Conservation (phyloP, 345 rosid species). For the Camelina hispida region DNA sequence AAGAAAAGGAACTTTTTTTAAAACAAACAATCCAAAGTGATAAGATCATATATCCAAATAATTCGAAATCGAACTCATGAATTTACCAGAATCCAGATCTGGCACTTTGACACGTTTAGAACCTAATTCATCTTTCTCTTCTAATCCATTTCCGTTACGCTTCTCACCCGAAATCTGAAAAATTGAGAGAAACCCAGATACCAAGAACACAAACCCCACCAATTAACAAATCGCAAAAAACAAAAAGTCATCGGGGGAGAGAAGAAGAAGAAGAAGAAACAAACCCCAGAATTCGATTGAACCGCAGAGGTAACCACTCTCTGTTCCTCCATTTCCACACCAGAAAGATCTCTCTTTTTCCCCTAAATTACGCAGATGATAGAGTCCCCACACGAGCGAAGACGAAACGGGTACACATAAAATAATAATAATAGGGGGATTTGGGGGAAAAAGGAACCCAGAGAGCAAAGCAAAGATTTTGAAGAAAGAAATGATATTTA, state of each 20-base stretch:
- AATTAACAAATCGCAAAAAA: conserved; percentile 11
- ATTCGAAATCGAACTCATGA: background rate
- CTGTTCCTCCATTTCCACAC: conserved; percentile 38
- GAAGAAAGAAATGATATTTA: conserved; percentile 14
- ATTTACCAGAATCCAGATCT: conserved; percentile 44
- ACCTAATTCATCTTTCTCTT: conserved; percentile 43
- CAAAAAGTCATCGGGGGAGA: conserved; percentile 31
- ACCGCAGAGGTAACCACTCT: conserved; percentile 31
- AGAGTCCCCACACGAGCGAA: conserved; percentile 6
- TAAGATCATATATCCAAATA: conserved; percentile 4
- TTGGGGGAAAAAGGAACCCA: background rate
- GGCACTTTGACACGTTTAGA: conserved; percentile 44
- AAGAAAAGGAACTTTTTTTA: background rate
- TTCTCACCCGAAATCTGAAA: conserved; percentile 48
- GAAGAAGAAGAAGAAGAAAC: conserved; percentile 8
- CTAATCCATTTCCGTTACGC: conserved; percentile 42
- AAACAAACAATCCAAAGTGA: conserved; percentile 21
- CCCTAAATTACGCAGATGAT: conserved; percentile 1
- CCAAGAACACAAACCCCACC: conserved; percentile 9
- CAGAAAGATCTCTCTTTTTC: conserved; percentile 12
- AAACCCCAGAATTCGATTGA: conserved; percentile 46
- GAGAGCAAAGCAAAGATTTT: conserved; percentile 23
- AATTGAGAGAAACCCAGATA: conserved; percentile 33
- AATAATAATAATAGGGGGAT: background rate
- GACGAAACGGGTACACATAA: background rate